Evolutionary conservation across 2,329 filamentous ascomycete genomes (phyloP).

Genomic region (Aspergillus niger): DNA sequence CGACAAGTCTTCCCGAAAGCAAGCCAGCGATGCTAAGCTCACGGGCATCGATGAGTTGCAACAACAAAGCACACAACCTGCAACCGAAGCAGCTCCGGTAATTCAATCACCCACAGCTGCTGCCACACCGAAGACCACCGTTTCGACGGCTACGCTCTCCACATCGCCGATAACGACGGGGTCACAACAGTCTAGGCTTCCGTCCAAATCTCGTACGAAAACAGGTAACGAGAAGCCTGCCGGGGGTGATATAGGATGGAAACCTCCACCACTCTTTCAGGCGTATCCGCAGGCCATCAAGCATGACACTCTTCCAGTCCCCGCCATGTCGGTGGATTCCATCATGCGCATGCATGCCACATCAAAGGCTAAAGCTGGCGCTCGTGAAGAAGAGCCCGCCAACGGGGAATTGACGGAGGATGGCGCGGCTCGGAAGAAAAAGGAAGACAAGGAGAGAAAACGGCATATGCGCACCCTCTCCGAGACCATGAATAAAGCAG

Average conservation of each 20-base stretch:
- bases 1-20: constrained; percentile 35
- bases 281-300: constrained; percentile 83
- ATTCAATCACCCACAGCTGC: constrained; percentile 30
- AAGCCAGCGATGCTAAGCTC: constrained; percentile 31
- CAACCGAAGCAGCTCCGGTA: constrained; percentile 17
- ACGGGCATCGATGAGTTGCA: constrained; percentile 36
- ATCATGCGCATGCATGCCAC: constrained; percentile 60
- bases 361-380: constrained; percentile 23
- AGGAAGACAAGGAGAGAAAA: constrained; percentile 35
- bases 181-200: constrained; percentile 21
- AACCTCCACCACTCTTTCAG: constrained; percentile 77
- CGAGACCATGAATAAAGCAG: constrained; percentile 40
- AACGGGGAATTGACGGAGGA: constrained; percentile 26
- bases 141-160: constrained; percentile 26
- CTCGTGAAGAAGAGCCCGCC: constrained; percentile 16
- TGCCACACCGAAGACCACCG: constrained; percentile 30
- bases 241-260: constrained; percentile 52
- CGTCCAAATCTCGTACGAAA: constrained; percentile 24
- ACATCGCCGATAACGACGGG: constrained; percentile 27
- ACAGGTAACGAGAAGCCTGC: constrained; percentile 26
- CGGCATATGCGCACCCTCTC: constrained; percentile 41
- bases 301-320: constrained; percentile 69
- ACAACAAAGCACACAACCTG: constrained; percentile 18
- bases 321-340: constrained; percentile 67
- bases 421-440: constrained; percentile 32